Conservation (phyloP, 371 early-diverging fungal genomes). For the Enterospora canceri region DNA sequence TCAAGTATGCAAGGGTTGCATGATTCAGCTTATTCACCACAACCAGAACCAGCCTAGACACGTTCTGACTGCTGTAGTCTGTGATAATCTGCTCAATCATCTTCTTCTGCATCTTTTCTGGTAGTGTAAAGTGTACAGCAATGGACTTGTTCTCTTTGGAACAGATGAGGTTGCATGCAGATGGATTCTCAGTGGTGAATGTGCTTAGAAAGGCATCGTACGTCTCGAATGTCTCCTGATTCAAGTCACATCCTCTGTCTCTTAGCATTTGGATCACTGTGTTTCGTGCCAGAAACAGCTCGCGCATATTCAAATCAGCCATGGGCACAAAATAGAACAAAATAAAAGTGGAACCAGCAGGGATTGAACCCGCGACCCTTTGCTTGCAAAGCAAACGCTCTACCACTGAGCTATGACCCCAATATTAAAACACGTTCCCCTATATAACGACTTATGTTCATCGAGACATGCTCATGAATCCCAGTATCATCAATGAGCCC, state of each 20-base stretch:
- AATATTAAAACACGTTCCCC: too few species aligned
- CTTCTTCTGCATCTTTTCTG: constrained; percentile 48
- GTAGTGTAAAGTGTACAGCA: constrained; percentile 50
- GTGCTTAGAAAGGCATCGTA: constrained; percentile 30
- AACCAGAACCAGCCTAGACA: constrained; percentile 49
- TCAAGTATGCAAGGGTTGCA: constrained; percentile 31
- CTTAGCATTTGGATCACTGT: constrained; percentile 52
- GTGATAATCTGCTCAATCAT: constrained; percentile 42
- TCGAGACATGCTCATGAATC: too few species aligned
- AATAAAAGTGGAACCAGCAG: too few species aligned
- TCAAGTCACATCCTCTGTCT: constrained; percentile 42
- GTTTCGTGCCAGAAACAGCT: constrained; percentile 49
- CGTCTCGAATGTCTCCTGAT: constrained; percentile 16
- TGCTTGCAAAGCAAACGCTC: too few species aligned
- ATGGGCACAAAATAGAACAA: too few species aligned
- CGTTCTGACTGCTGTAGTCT: constrained; percentile 37
- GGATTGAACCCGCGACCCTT: too few species aligned
- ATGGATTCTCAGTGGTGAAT: background rate
- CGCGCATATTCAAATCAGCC: constrained; percentile 3
- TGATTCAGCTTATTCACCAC: constrained; percentile 36
- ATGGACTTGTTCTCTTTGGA: constrained; percentile 20
- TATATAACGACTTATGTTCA: too few species aligned
- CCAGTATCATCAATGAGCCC: too few species aligned
- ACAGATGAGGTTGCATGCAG: background rate
- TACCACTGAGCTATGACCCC: too few species aligned